These are phyloP conservation scores for Cladosporium sp. DNA, from an alignment of 2,329 filamentous ascomycete genomes.

Conservation along the genomic window DNA sequence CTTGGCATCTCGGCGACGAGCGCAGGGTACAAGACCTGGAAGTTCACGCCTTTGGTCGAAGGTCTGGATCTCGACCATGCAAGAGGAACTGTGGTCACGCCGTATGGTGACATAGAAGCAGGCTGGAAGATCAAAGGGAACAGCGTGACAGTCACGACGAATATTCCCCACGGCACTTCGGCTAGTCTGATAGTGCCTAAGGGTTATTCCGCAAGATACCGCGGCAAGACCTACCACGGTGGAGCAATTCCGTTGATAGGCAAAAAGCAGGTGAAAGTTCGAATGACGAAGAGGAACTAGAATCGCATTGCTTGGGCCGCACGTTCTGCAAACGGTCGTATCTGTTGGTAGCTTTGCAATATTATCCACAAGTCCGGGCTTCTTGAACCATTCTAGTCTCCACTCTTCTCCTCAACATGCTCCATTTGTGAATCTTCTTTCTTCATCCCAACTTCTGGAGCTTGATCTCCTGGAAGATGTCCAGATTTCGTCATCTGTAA, in stretches of 20 bases:
- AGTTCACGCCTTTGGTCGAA: constrained; percentile 22
- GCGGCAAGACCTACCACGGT: background rate
- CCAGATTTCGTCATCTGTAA: constrained; percentile 15
- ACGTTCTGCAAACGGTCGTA: too few relatives aligned
- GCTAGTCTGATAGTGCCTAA: constrained; percentile 1
- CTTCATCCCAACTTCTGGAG: background rate
- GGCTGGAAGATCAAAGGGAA: constrained; percentile 18
- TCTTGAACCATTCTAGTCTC: too few relatives aligned
- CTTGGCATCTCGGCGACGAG: constrained; percentile 22
- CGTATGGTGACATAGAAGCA: constrained; percentile 20
- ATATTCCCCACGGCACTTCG: background rate
- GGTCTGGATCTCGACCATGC: constrained; percentile 26
- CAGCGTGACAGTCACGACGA: background rate
- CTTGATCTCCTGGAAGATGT: background rate
- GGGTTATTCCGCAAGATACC: constrained; percentile 1
- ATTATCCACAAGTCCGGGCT: too few relatives aligned
- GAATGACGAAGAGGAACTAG: too few relatives aligned
- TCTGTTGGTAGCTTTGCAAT: too few relatives aligned
- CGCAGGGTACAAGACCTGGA: constrained; percentile 27
- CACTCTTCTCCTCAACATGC: background rate
- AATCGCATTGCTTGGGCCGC: too few relatives aligned
- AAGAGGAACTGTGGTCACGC: constrained; percentile 23
- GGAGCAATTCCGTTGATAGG: background rate
- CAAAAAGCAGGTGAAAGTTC: too few relatives aligned
- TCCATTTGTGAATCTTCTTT: background rate